These are phyloP conservation scores for Cairneyella variabilis DNA, from an alignment of 495 filamentous ascomycete species.

Conservation along the genomic window DNA sequence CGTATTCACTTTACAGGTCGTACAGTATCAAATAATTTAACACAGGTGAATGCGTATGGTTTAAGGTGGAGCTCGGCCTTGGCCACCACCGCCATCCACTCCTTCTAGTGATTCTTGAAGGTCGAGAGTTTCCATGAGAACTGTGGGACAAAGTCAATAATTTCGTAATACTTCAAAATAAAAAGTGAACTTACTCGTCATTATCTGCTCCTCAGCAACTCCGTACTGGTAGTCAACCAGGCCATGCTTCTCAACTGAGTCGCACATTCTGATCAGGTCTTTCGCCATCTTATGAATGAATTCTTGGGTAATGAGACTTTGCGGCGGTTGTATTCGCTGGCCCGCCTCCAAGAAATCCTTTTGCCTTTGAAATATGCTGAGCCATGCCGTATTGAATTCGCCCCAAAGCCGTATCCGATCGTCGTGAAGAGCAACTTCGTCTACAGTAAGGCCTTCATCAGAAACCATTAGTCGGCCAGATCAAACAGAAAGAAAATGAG, in stretches of 20 bases:
- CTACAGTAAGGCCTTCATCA: constrained; percentile 43
- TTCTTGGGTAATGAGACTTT: constrained; percentile 63
- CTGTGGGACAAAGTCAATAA: constrained; percentile 34
- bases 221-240: constrained; percentile 97
- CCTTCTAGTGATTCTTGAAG: constrained; percentile 42
- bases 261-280: constrained; percentile 76
- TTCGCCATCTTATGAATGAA: constrained; percentile 75
- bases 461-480: constrained; percentile 20
- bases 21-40: background rate
- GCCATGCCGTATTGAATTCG: constrained; percentile 94
- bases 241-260: constrained; percentile 81
- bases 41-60: background rate
- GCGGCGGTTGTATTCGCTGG: constrained; percentile 53
- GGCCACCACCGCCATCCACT: background rate
- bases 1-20: constrained; percentile 3
- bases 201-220: constrained; percentile 91
- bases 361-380: constrained; percentile 80
- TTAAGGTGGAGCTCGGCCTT: constrained; percentile 17
- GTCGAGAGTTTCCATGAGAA: constrained; percentile 64
- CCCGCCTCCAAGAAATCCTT: constrained; percentile 69
- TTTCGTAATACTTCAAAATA: background rate
- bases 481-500: constrained; percentile 24
- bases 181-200: constrained; percentile 58
- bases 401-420: constrained; percentile 83
- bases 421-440: constrained; percentile 66